phyloP scores from a whole-genome alignment of 345 rosid genomes.

The Dipteronia sinensis region DNA sequence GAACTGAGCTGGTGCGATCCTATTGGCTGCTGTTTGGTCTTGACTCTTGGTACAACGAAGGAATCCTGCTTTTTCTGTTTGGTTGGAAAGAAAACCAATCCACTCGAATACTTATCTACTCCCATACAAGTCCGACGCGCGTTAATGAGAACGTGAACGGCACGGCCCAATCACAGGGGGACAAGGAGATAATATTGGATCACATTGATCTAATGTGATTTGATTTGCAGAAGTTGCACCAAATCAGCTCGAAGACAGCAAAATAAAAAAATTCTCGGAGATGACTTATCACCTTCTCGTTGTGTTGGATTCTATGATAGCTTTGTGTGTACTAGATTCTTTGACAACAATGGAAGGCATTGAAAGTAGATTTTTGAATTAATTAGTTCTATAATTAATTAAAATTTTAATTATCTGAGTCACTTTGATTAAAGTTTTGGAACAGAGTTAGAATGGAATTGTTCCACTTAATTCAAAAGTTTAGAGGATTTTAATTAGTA shows the following conservation, averaged over 20 bases:
- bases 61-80: slow-evolving; percentile 21
- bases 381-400: too few relatives aligned
- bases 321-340: slow-evolving; percentile 4
- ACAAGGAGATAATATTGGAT: not conserved
- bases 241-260: not conserved
- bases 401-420: too few relatives aligned
- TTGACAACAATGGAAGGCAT: slow-evolving; percentile 19
- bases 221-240: not conserved
- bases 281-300: not conserved
- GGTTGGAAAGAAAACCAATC: slow-evolving; percentile 17
- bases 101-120: not conserved
- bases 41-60: not conserved
- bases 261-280: not conserved
- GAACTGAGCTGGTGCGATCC: slow-evolving; percentile 10
- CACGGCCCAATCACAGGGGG: slow-evolving; percentile 1
- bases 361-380: not conserved
- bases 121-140: not conserved
- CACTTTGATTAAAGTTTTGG: not conserved
- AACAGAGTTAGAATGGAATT: not conserved
- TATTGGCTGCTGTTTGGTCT: slow-evolving; percentile 1
- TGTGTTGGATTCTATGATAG: not conserved
- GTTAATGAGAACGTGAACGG: not conserved
- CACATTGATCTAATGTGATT: not conserved
- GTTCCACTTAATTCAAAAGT: too few relatives aligned
- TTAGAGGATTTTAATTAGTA: too few relatives aligned